A percentile compares a stretch with the other conserved stretches of the same genome.
phyloP scores from a whole-genome alignment of 768 basidiomycete genomes.

The Tylopilus plumbeoviolaceoides region DNA sequence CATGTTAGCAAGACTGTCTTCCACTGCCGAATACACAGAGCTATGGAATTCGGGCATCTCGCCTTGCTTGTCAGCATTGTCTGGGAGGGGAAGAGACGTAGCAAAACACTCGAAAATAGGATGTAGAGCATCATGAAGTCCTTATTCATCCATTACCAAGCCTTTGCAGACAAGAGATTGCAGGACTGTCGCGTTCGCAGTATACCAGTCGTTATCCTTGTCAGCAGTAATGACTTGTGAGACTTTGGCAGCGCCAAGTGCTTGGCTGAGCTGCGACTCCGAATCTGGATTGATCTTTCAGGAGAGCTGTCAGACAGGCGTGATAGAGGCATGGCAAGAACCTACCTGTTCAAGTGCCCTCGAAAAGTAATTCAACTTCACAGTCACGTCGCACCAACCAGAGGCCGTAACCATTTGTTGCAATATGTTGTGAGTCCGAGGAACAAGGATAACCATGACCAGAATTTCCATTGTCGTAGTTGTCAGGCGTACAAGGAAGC shows the following conservation, averaged over 20 bases:
- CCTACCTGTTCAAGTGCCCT: constrained; percentile 74
- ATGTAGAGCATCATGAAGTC: constrained; percentile 75
- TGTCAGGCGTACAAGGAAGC: constrained; percentile 90
- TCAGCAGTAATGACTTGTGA: constrained; percentile 81
- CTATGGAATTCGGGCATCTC: constrained; percentile 73
- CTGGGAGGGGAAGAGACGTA: constrained; percentile 75
- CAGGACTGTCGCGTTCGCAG: constrained; percentile 62
- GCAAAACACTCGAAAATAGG: constrained; percentile 76
- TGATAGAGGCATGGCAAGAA: background rate
- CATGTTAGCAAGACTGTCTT: constrained; percentile 73
- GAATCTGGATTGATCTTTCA: constrained; percentile 64
- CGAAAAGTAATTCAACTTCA: constrained; percentile 88
- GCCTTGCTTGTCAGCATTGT: constrained; percentile 69
- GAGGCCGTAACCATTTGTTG: constrained; percentile 75
- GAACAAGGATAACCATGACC: constrained; percentile 43
- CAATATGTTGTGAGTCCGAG: constrained; percentile 62
- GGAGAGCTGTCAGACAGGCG: constrained; percentile 1
- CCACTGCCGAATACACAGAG: constrained; percentile 70
- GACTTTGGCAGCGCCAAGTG: constrained; percentile 82
- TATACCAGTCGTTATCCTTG: constrained; percentile 82
- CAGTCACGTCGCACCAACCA: constrained; percentile 89
- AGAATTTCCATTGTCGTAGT: constrained; percentile 56
- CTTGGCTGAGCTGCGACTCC: constrained; percentile 68
- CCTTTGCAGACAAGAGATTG: constrained; percentile 87
- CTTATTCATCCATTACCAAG: constrained; percentile 71